These are phyloP conservation scores for Marchantia paleacea DNA, from an alignment of 225 moss, liverwort and hornwort species.

Conservation along the genomic window DNA sequence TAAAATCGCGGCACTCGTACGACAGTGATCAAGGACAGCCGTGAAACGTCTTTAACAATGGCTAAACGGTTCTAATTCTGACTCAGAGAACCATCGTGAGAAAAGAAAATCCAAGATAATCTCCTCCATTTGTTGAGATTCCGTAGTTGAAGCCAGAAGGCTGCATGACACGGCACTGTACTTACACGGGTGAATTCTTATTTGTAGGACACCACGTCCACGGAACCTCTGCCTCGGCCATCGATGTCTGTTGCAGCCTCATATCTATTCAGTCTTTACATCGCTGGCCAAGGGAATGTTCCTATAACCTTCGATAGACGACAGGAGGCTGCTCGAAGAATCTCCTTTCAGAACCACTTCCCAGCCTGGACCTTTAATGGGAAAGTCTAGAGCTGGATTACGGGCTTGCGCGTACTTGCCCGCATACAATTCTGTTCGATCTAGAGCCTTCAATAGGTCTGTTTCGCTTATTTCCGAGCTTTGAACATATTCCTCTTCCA, in stretches of 20 bases:
- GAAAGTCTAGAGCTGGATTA: conserved; percentile 36
- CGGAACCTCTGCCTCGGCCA: neutral
- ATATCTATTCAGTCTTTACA: neutral
- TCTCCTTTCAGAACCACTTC: conserved; percentile 72
- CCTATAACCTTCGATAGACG: conserved; percentile 76
- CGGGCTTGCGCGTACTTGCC: conserved; percentile 38
- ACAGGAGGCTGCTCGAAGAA: conserved; percentile 52
- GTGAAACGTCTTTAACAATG: neutral
- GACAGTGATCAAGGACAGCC: no score
- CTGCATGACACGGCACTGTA: neutral
- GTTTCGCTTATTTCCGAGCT: conserved; percentile 69
- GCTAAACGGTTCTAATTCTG: neutral
- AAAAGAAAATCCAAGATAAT: neutral
- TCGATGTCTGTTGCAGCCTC: neutral
- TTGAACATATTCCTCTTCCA: conserved; percentile 76
- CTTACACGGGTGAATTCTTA: neutral
- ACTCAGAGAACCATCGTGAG: neutral
- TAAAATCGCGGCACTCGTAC: neutral
- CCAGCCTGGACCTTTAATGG: conserved; percentile 81
- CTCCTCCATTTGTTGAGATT: neutral
- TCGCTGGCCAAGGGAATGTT: conserved; percentile 21
- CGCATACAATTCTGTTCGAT: conserved; percentile 61
- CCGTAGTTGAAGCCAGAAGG: neutral
- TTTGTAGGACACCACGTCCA: neutral
- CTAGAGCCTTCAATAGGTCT: conserved; percentile 53